Conservation (phyloP, 805 yeast species). For the Saccharomycopsis amapae region DNA sequence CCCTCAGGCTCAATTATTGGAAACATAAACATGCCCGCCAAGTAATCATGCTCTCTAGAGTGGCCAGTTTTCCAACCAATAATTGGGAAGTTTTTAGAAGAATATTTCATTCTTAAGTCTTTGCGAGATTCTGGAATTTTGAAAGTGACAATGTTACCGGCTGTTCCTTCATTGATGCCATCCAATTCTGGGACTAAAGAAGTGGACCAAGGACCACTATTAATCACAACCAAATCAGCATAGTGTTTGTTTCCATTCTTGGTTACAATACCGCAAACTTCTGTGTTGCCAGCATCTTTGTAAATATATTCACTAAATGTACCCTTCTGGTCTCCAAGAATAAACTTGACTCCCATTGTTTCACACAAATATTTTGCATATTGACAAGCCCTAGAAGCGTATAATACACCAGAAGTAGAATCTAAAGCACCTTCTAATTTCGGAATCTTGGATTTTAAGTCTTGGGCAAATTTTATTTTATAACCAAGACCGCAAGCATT, state of each 20-base stretch:
- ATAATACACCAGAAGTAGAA: slow-evolving; percentile 16
- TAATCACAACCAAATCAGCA: slow-evolving; percentile 27
- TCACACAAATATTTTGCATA: slow-evolving; percentile 25
- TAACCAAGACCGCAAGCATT: slow-evolving; percentile 21
- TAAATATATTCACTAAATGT: slow-evolving; percentile 19
- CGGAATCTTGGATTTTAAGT: slow-evolving; percentile 4
- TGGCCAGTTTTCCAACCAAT: slow-evolving; percentile 27
- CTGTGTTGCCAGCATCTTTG: slow-evolving; percentile 19
- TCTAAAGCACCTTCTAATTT: slow-evolving; percentile 10
- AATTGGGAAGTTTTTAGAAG: slow-evolving; percentile 25
- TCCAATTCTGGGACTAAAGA: slow-evolving; percentile 28
- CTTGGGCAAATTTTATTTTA: slow-evolving; percentile 10
- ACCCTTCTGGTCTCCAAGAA: slow-evolving; percentile 21
- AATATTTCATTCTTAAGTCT: slow-evolving; percentile 23
- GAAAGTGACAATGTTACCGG: slow-evolving; percentile 29
- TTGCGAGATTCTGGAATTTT: slow-evolving; percentile 24
- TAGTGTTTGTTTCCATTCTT: slow-evolving; percentile 26
- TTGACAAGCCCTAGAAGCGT: slow-evolving; percentile 19
- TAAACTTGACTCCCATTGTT: slow-evolving; percentile 18
- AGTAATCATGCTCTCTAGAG: background rate
- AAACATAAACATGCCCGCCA: slow-evolving; percentile 8
- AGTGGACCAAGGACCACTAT: slow-evolving; percentile 30
- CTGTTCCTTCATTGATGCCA: slow-evolving; percentile 28
- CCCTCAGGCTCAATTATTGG: slow-evolving; percentile 21
- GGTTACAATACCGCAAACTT: slow-evolving; percentile 25